These are phyloP conservation scores for Quercus variabilis DNA, from an alignment of 306 rosid species.

Conservation along the genomic window DNA sequence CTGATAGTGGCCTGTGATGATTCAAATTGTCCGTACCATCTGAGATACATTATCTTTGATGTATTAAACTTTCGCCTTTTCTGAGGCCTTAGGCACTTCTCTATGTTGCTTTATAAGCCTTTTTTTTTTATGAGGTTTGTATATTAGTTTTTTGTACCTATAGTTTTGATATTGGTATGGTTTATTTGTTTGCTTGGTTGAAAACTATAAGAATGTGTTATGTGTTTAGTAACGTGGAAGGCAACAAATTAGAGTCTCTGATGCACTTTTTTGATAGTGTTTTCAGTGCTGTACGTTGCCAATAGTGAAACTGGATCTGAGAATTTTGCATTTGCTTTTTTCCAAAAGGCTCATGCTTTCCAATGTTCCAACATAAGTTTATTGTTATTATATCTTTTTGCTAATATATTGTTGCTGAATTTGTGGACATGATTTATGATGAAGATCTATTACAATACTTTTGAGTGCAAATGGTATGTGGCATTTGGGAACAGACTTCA, in stretches of 20 bases:
- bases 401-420: too few species aligned
- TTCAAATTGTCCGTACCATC: constrained; percentile 55
- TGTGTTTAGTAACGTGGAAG: not conserved
- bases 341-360: constrained; percentile 51
- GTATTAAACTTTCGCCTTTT: constrained; percentile 14
- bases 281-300: too few species aligned
- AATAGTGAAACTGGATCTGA: too few species aligned
- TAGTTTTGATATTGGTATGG: too few species aligned
- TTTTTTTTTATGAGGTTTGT: not conserved
- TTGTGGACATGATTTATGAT: too few species aligned
- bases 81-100: constrained; percentile 37
- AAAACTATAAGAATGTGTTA: not conserved
- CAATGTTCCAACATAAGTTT: constrained; percentile 42
- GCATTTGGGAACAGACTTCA: too few species aligned
- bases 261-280: too few species aligned
- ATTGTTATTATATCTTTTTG: too few species aligned
- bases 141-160: not conserved
- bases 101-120: too few species aligned
- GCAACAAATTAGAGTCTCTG: constrained; percentile 22
- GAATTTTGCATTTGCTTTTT: not conserved
- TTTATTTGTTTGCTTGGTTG: too few species aligned
- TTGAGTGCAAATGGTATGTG: too few species aligned
- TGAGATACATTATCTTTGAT: constrained; percentile 10
- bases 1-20: constrained; percentile 40
- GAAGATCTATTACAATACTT: too few species aligned